Percentiles rank a stretch among this genome's conserved stretches.
Conservation (phyloP, 306 rosid species). For the Ormosia emarginata region DNA sequence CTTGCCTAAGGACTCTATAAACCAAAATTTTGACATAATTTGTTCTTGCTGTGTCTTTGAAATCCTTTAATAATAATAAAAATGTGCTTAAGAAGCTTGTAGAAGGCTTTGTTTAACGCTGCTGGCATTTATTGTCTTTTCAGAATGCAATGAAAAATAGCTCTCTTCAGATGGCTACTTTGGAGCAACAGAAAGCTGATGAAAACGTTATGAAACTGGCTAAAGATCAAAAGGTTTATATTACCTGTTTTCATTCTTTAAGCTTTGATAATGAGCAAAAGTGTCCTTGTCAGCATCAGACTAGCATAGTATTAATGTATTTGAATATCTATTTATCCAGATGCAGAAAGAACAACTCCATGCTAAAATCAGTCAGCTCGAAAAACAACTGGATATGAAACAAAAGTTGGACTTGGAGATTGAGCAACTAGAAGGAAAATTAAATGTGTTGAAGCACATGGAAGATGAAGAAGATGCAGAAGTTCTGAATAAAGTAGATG, state of each 20-base stretch:
- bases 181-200: conserved; percentile 84
- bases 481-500: conserved; percentile 75
- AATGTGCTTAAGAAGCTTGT: conserved; percentile 15
- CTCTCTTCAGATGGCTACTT: conserved; percentile 86
- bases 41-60: conserved; percentile 5
- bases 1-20: not conserved
- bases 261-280: conserved; percentile 13
- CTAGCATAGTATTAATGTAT: conserved; percentile 23
- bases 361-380: conserved; percentile 68
- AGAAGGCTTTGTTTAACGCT: conserved; percentile 30
- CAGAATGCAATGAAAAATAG: conserved; percentile 74
- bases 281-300: conserved; percentile 21
- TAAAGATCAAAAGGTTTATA: conserved; percentile 82
- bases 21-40: not conserved
- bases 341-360: conserved; percentile 81
- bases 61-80: not conserved
- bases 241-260: conserved; percentile 20
- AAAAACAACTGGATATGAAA: conserved; percentile 74
- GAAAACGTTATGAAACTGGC: conserved; percentile 83
- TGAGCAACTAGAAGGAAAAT: conserved; percentile 67
- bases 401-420: conserved; percentile 93
- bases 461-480: conserved; percentile 87
- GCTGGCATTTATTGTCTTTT: conserved; percentile 28
- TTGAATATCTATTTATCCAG: conserved; percentile 53
- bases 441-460: conserved; percentile 87